Evolutionary conservation across 108 stramenopile genomes (phyloP).

Genomic region (Parietichytrium sp.): DNA sequence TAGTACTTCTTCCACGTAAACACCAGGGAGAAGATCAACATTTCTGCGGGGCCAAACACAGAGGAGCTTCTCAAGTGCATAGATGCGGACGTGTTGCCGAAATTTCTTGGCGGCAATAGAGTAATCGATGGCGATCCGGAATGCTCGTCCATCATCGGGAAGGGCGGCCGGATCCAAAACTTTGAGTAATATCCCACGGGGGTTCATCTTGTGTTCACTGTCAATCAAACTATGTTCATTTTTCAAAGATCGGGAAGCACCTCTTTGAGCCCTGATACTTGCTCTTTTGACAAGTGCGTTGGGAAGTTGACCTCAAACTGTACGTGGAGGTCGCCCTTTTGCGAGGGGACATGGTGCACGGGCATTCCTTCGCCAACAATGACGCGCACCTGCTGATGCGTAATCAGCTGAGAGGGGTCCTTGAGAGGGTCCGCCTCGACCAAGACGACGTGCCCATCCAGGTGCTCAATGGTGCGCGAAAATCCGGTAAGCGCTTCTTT

Average conservation of each 20-base stretch:
- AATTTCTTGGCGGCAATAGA: neutral
- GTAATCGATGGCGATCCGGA: slow-evolving; percentile 32
- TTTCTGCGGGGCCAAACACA: neutral
- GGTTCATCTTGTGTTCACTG: too few species aligned
- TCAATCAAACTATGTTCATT: too few species aligned
- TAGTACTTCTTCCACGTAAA: neutral
- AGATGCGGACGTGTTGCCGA: neutral
- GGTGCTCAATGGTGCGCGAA: slow-evolving; percentile 64
- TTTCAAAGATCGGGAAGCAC: too few species aligned
- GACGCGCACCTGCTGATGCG: slow-evolving; percentile 75
- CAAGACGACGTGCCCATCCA: slow-evolving; percentile 67
- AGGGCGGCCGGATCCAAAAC: neutral
- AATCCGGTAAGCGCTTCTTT: slow-evolving; percentile 88
- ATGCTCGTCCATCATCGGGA: neutral
- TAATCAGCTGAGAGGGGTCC: too few species aligned
- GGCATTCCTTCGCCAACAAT: slow-evolving; percentile 95
- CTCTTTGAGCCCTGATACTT: too few species aligned
- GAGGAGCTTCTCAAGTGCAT: neutral
- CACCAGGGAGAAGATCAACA: neutral
- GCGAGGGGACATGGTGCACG: slow-evolving; percentile 80
- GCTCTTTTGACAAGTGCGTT: neutral
- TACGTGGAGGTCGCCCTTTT: slow-evolving; percentile 84
- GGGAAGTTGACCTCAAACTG: slow-evolving; percentile 68
- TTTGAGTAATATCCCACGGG: too few species aligned
- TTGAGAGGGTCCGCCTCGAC: slow-evolving; percentile 67